Evolutionary conservation across 805 yeast species (phyloP), one percentile per base, ranked within the genome.

Genomic region (Cyberlindnera xishuangbannaensis): DNA sequence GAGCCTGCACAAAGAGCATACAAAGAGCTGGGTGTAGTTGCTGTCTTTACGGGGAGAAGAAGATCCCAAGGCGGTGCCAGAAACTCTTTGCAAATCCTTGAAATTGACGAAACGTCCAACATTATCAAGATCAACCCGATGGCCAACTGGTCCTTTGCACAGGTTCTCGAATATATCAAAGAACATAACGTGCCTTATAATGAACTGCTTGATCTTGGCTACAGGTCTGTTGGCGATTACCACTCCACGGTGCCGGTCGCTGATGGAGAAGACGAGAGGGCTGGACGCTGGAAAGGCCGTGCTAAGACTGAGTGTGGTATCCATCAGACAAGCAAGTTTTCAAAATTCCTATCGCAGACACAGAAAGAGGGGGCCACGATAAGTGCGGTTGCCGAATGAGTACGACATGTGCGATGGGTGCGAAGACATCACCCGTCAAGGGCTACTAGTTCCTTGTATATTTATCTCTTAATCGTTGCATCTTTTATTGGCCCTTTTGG

Each of bases 281-380:
- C 92, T n/a, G 97, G 97, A 1, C 73, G 97, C 51, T 90, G 97
- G 97, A 81, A 83, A 65, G 97, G 96, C 2, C 73, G 81, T 55
- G 70, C 76, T 9, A 90, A 90, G 64, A 86, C 95, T 1, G 97
- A 90, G 56, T 90, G 97, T 61, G 97, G 97, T 3, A 87, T 90
- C 34, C 97, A 90, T 53, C 83, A 80, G 48, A 74, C 88, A 2
- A 71, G 79, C 17, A 73, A 83, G 42, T 90, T 83, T 54, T 76
- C 83, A 0, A 68, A 83, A 50, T 82, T 61, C 23, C 9, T 20
- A n/a, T n/a, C n/a, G n/a, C n/a, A n/a, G n/a, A n/a, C n/a, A n/a
- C n/a, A n/a, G n/a, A n/a, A n/a, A n/a, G n/a, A n/a, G n/a, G n/a
- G n/a, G n/a, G n/a, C n/a, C n/a, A n/a, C n/a, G n/a, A n/a, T n/a